Base-by-base conservation (phyloP, 345 rosid genomes). In the Syzygium jambos region DNA sequence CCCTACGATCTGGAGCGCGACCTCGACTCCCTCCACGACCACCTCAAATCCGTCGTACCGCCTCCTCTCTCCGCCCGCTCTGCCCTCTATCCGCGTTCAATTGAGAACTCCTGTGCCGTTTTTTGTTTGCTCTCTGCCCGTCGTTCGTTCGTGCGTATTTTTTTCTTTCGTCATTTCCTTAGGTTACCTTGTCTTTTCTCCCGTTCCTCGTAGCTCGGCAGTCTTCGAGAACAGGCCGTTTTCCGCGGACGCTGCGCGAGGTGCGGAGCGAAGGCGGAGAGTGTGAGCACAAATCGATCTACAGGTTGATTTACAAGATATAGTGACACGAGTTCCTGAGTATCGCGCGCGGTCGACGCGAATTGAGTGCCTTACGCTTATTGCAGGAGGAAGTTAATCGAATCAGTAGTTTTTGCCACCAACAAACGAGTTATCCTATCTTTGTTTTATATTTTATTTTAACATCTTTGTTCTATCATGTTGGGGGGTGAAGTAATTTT, bases 11-110 rank as follows among this genome's bases (percentile, higher is more conserved):
- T 95, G 56, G 90, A 90, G 82, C 84, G 83, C 51, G 94, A 93
- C 89, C 92, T 89, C 53, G 90, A 88, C 34, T 88, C 88, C 84
- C 68, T 90, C 55, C 96, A 95, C 87, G 86, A 91, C 83, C 91
- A 95, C 91, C 96, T 96, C 90, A 85, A 90, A 68, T 94, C 98
- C 46, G 90, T 93, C 89, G 98, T 95, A 91, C 11, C 56, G 11
- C 43, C 80, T 77, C 53, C 34, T 83, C 78, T 51, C 27, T 78
- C n/a, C 46, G 23, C 55, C 63, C n/a, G 57, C 82, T 61, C 25
- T 23, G 52, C 78, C 65, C 43, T 78, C 10, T 56, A 54, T 51
- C 34, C 25, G 27, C 49, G 80, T 82, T 83, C 29, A 51, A 59
- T 49, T 52, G 41, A 16, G 11, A 6, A 43, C 27, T 19, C 19